Evolutionary conservation across 352 stramenopile genomes (phyloP).

Genomic region (Elongisporangium prolatum): DNA sequence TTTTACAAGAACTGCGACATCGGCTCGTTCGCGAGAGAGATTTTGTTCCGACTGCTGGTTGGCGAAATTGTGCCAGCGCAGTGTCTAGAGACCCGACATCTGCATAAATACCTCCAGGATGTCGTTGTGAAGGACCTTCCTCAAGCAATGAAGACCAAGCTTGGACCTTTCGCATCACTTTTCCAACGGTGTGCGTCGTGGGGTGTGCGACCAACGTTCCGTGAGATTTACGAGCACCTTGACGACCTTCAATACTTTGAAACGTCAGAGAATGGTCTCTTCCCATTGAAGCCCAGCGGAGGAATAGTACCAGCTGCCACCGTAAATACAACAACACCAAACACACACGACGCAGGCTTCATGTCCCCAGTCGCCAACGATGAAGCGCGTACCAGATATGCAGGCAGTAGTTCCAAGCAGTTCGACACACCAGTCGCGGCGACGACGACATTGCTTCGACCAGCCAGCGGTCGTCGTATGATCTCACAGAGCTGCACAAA

Average conservation of each 20-base stretch:
- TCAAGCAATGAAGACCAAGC: slow-evolving; percentile 38
- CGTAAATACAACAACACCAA: background rate
- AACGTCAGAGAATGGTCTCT: slow-evolving; percentile 64
- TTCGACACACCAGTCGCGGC: background rate
- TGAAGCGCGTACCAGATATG: slow-evolving; percentile 2
- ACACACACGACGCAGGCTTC: slow-evolving; percentile 26
- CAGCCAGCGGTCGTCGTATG: background rate
- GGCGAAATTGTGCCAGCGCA: slow-evolving; percentile 73
- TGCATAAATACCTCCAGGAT: slow-evolving; percentile 76
- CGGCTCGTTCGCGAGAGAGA: slow-evolving; percentile 70
- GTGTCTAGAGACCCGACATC: slow-evolving; percentile 61
- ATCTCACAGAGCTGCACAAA: background rate
- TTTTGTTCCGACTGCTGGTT: slow-evolving; percentile 73
- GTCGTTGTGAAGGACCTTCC: slow-evolving; percentile 62
- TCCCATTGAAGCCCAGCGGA: slow-evolving; percentile 62
- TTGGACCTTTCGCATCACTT: slow-evolving; percentile 64
- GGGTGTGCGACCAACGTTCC: slow-evolving; percentile 76
- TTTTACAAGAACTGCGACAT: slow-evolving; percentile 86
- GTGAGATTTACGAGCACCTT: slow-evolving; percentile 74
- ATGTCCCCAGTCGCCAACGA: slow-evolving; percentile 49
- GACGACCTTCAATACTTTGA: slow-evolving; percentile 80
- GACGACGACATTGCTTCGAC: background rate
- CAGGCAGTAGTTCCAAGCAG: background rate
- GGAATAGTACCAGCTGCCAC: background rate
- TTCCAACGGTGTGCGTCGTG: slow-evolving; percentile 75